These are phyloP conservation scores for Leucogyrophana mollusca DNA, from an alignment of 768 basidiomycete species.

Conservation along the genomic window DNA sequence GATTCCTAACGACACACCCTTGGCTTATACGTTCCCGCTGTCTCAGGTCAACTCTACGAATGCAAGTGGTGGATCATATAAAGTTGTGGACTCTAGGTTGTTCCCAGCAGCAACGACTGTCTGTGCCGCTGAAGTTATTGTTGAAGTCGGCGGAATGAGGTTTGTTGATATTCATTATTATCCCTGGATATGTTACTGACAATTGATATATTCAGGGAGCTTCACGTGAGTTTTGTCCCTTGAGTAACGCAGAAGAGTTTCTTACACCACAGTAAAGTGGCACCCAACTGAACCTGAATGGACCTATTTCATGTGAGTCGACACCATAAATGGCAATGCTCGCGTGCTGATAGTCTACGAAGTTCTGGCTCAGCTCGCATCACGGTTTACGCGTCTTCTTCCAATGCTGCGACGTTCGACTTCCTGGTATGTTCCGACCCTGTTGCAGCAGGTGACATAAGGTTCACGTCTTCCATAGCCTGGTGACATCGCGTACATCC, in stretches of 20 bases:
- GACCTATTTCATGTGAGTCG: slow-evolving; percentile 39
- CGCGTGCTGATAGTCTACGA: neutral
- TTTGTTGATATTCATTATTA: slow-evolving; percentile 17
- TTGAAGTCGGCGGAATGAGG: slow-evolving; percentile 64
- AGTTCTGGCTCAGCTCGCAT: slow-evolving; percentile 42
- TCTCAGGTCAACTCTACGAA: slow-evolving; percentile 44
- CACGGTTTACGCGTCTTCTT: slow-evolving; percentile 38
- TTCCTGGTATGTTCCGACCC: slow-evolving; percentile 34
- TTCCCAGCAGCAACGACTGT: slow-evolving; percentile 55
- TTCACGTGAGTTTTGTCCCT: slow-evolving; percentile 36
- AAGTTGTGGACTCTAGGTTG: slow-evolving; percentile 54
- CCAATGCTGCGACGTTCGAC: slow-evolving; percentile 42
- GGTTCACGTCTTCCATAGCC: slow-evolving; percentile 23
- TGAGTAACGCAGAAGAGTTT: neutral
- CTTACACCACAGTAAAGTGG: slow-evolving; percentile 33
- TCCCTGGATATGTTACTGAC: neutral
- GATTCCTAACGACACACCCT: slow-evolving; percentile 46
- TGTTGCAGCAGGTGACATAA: neutral
- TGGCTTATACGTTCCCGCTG: slow-evolving; percentile 54
- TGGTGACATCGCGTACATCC: slow-evolving; percentile 25
- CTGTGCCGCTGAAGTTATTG: slow-evolving; percentile 53
- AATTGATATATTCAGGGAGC: slow-evolving; percentile 29
- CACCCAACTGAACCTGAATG: slow-evolving; percentile 52
- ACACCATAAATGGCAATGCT: neutral
- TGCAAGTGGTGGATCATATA: slow-evolving; percentile 55